A percentile compares a stretch with the other conserved stretches of the same genome.
phyloP scores from a whole-genome alignment of 2,329 filamentous ascomycete genomes.

The Botrytis elliptica region DNA sequence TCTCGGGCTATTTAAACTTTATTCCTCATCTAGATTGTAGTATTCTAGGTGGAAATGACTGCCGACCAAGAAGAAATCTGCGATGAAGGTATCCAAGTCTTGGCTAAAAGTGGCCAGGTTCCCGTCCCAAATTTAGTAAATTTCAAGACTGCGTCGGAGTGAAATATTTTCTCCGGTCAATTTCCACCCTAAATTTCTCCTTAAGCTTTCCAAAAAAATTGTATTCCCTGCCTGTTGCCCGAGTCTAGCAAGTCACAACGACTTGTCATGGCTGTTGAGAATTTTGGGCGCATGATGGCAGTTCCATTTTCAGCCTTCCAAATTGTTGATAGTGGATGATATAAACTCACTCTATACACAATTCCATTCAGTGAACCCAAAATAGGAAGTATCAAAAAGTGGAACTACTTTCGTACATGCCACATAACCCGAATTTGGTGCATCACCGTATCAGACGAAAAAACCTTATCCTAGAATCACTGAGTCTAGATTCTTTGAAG shows the following conservation, averaged over 20 bases:
- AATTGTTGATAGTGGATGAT: background rate
- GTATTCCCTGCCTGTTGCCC: no score
- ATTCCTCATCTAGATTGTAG: background rate
- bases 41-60: background rate
- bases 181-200: background rate
- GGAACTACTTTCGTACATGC: background rate
- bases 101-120: background rate
- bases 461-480: background rate
- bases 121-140: background rate
- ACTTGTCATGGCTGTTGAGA: background rate
- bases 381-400: no score
- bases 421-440: background rate
- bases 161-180: background rate
- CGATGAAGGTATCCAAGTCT: background rate
- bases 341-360: background rate
- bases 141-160: background rate
- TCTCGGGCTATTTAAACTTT: background rate
- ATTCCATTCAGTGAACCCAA: background rate
- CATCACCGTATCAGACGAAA: background rate
- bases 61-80: background rate
- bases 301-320: background rate
- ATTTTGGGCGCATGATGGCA: background rate
- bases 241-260: background rate
- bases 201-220: background rate
- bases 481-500: background rate